phyloP scores from a whole-genome alignment of 2,329 filamentous ascomycete genomes.

The Dothistroma septosporum region DNA sequence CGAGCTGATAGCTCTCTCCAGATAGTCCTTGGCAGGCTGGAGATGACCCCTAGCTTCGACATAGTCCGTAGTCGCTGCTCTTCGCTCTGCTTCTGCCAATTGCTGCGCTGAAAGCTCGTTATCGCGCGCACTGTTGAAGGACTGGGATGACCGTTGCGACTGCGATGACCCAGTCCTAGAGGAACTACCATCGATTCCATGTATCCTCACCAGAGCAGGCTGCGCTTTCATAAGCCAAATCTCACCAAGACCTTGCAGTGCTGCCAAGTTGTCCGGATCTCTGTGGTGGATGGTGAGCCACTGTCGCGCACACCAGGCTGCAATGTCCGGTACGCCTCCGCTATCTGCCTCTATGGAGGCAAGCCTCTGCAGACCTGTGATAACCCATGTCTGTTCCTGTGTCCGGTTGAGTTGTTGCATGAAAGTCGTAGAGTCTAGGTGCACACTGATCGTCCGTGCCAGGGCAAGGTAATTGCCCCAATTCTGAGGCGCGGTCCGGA shows the following conservation, averaged over 20 bases:
- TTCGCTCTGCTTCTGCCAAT: conserved; percentile 38
- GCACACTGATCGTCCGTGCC: conserved; percentile 38
- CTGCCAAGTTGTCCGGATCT: conserved; percentile 43
- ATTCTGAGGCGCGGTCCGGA: conserved; percentile 30
- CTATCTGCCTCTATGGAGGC: conserved; percentile 49
- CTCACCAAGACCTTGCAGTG: conserved; percentile 47
- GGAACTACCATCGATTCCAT: conserved; percentile 41
- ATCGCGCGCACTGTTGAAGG: conserved; percentile 21
- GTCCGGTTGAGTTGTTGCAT: conserved; percentile 36
- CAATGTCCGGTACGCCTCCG: conserved; percentile 45
- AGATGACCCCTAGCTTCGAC: conserved; percentile 51
- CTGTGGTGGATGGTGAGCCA: conserved; percentile 45
- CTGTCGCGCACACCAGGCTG: conserved; percentile 48
- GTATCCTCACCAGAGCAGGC: conserved; percentile 46
- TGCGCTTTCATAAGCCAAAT: conserved; percentile 53
- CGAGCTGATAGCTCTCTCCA: conserved; percentile 44
- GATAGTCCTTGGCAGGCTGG: conserved; percentile 51
- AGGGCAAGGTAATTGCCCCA: conserved; percentile 29
- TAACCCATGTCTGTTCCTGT: conserved; percentile 40
- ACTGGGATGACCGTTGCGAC: conserved; percentile 31
- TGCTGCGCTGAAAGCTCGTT: conserved; percentile 22
- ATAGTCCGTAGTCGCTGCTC: conserved; percentile 42
- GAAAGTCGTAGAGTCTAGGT: conserved; percentile 39
- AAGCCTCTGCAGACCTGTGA: conserved; percentile 47
- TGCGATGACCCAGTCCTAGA: conserved; percentile 35